Evolutionary conservation across 306 rosid genomes (phyloP).

Genomic region (Quercus suber): DNA sequence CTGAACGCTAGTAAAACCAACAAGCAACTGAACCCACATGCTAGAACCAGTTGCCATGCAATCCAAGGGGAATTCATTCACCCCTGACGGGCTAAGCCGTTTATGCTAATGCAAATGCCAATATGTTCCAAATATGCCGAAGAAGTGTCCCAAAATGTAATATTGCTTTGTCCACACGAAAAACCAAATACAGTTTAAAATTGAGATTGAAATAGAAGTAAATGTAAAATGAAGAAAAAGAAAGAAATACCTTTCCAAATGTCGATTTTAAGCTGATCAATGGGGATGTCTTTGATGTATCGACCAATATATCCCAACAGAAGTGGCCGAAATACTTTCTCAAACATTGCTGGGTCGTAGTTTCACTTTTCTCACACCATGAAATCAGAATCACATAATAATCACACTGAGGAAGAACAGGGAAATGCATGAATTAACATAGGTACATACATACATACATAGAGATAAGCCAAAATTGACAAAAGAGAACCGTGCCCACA

Average conservation of each 20-base stretch:
- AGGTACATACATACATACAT: too few species aligned
- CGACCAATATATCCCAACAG: slow-evolving; percentile 79
- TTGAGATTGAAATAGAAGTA: background rate
- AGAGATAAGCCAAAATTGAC: too few species aligned
- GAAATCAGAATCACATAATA: background rate
- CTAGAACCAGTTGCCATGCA: too few species aligned
- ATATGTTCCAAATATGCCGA: background rate
- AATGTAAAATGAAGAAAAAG: background rate
- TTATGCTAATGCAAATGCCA: background rate
- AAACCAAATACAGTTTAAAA: background rate
- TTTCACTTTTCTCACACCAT: background rate
- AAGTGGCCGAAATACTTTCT: slow-evolving; percentile 72
- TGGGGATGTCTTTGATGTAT: slow-evolving; percentile 81
- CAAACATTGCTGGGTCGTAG: slow-evolving; percentile 53
- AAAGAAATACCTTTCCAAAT: slow-evolving; percentile 61
- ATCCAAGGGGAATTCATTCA: too few species aligned
- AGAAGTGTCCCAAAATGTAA: background rate
- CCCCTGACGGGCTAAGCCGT: background rate
- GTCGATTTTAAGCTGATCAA: slow-evolving; percentile 79
- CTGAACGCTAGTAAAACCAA: too few species aligned
- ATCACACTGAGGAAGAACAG: background rate
- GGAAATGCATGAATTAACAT: too few species aligned
- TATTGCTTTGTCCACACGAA: background rate
- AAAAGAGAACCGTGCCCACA: too few species aligned
- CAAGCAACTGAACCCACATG: too few species aligned